Conservation (phyloP, 805 yeast genomes). For the Lachancea cidri region DNA sequence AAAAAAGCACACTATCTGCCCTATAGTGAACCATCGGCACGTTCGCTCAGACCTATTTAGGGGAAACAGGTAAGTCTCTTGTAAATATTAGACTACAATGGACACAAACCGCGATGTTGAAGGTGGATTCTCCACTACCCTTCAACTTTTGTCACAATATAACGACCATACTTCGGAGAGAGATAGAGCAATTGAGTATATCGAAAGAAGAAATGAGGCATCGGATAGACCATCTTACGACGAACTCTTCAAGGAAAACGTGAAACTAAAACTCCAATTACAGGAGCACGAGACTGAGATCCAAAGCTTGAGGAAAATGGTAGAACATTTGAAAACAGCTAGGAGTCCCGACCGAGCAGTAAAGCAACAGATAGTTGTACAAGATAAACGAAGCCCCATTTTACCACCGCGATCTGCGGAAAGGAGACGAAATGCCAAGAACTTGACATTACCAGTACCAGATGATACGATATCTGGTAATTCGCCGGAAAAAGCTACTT, state of each 20-base stretch:
- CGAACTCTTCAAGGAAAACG: conserved; percentile 29
- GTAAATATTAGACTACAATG: too few relatives aligned
- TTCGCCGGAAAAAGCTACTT: neutral
- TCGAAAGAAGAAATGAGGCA: conserved; percentile 18
- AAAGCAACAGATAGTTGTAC: conserved; percentile 6
- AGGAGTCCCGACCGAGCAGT: conserved; percentile 9
- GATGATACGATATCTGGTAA: neutral
- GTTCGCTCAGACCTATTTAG: neutral
- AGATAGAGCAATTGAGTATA: conserved; percentile 25
- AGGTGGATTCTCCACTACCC: conserved; percentile 10
- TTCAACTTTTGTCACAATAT: conserved; percentile 28
- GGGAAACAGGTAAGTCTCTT: conserved; percentile 2
- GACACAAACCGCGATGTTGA: neutral
- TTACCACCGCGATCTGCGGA: conserved; percentile 40
- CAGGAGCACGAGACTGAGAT: conserved; percentile 26
- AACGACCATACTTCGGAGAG: conserved; percentile 26
- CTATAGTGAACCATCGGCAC: neutral
- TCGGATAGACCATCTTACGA: conserved; percentile 21
- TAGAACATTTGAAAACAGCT: conserved; percentile 13
- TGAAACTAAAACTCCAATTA: conserved; percentile 22
- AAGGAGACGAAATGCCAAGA: conserved; percentile 24
- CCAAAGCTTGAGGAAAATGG: conserved; percentile 13
- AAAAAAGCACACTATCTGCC: neutral
- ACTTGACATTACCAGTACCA: conserved; percentile 10
- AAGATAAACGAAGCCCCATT: conserved; percentile 12